A percentile compares a stretch with the other conserved stretches of the same genome.
phyloP scores from a whole-genome alignment of 2,329 filamentous ascomycete genomes.

The Juglanconis sp. region DNA sequence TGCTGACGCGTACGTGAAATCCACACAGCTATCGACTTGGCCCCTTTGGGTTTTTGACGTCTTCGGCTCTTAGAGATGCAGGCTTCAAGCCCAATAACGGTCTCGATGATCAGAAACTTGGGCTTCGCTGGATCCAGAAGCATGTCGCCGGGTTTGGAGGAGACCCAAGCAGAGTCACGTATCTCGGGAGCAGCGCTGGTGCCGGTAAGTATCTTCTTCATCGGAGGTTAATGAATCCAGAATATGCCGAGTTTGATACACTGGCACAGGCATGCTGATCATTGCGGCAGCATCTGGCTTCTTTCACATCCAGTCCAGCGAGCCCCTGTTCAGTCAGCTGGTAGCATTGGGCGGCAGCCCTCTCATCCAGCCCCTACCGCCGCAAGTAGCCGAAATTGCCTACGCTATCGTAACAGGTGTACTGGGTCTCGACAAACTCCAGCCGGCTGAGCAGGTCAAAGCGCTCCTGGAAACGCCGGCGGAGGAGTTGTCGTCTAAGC shows the following conservation, averaged over 20 bases:
- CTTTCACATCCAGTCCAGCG: constrained; percentile 12
- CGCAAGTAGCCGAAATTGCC: constrained; percentile 3
- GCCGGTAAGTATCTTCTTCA: constrained; percentile 31
- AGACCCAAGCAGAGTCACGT: constrained; percentile 29
- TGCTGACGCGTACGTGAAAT: neutral
- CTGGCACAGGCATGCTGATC: neutral
- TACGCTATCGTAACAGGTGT: constrained; percentile 42
- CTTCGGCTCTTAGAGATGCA: constrained; percentile 41
- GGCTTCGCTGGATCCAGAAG: constrained; percentile 30
- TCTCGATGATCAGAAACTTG: constrained; percentile 35
- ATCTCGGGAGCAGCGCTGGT: constrained; percentile 46
- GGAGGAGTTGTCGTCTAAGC: constrained; percentile 9
- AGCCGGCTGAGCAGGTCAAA: constrained; percentile 42
- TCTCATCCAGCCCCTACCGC: constrained; percentile 9
- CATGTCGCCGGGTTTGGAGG: constrained; percentile 33
- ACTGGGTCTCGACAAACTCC: constrained; percentile 48
- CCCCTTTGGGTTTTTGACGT: constrained; percentile 44
- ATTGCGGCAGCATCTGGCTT: constrained; percentile 6
- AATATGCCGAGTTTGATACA: neutral
- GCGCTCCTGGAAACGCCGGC: constrained; percentile 14
- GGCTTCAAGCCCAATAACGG: constrained; percentile 44
- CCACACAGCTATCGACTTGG: constrained; percentile 42
- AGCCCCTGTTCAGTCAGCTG: constrained; percentile 13
- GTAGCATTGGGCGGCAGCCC: constrained; percentile 11
- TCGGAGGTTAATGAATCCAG: no score